Evolutionary conservation across 495 filamentous ascomycete genomes (phyloP), one percentile per base, ranked within the genome.

Genomic region (Tuber calosporum): DNA sequence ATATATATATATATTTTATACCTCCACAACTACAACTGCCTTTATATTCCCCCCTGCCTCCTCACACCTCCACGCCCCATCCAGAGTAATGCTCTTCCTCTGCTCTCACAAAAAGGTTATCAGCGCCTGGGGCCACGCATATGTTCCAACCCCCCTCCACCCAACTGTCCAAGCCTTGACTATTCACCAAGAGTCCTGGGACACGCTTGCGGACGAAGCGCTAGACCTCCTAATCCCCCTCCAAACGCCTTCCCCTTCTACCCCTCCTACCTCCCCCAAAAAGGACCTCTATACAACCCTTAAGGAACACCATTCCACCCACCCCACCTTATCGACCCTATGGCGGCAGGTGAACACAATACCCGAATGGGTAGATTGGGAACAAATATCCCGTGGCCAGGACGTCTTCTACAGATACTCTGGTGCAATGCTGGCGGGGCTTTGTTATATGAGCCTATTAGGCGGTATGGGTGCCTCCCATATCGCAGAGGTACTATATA

Each of bases 331-430:
- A 41, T 77, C 82, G 13, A 78, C 85, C 42, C 80, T 96, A 8
- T 93, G 92, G 92, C 80, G 75, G 0, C 85, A 94, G 79, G 84
- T 92, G 69, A 90, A 89, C 76, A 89, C 87, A 1, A 82, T 93
- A 30, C 93, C 92, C 0, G 83, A 85, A 20, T 96, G 92, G 92
- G 92, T 96, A 1, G 88, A 93, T 81, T 95, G 91, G 91, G 85
- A 86, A 15, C 91, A 93, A 80, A 90, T 96, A 75, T 83, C 86
- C 75, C 83, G 91, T 78, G 90, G 88, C 0, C 90, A 92, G 80
- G 84, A 88, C 37, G 78, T 79, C 71, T 91, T 90, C 78, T 91
- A 89, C 79, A 87, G 92, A 30, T 95, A 94, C 80, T 90, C 88
- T 34, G 88, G 87, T 26, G 87, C 90, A 5, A 87, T 86, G 43